Evolutionary conservation across 2,329 filamentous ascomycete genomes (phyloP).

Genomic region (Colletotrichum truncatum): DNA sequence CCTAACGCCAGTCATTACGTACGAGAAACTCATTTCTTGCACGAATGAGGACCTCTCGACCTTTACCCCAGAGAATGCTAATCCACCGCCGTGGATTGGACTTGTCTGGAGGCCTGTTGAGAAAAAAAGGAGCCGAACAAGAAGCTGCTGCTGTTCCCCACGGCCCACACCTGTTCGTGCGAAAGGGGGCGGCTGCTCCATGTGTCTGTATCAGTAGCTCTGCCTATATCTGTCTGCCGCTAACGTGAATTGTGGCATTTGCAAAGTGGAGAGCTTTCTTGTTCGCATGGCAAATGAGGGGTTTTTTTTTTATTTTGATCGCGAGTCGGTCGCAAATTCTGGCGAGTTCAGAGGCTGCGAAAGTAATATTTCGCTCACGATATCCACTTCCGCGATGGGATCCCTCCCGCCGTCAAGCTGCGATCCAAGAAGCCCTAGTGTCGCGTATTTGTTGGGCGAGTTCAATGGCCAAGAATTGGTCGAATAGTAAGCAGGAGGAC

Average conservation of each 20-base stretch:
- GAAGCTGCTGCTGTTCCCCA: background rate
- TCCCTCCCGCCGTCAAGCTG: background rate
- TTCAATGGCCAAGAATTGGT: no score
- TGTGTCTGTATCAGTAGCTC: no score
- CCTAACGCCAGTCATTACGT: constrained; percentile 22
- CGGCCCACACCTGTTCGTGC: background rate
- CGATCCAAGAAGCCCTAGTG: background rate
- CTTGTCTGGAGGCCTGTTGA: background rate
- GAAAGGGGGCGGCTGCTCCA: no score
- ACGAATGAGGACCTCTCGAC: constrained; percentile 8
- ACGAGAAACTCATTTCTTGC: constrained; percentile 19
- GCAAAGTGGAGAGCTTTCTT: background rate
- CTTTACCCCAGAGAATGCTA: constrained; percentile 28
- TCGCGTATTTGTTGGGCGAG: no score
- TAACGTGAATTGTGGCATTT: background rate
- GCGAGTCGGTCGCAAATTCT: background rate
- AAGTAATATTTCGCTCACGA: background rate
- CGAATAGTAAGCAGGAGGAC: no score
- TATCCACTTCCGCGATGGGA: background rate
- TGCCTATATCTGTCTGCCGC: background rate
- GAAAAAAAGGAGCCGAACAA: background rate
- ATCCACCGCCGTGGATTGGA: constrained; percentile 18
- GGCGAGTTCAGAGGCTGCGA: background rate
- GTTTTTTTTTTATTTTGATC: background rate
- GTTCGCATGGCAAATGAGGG: background rate